These are phyloP conservation scores for Mycena sanguinolenta DNA, from an alignment of 768 basidiomycete genomes.

Conservation along the genomic window DNA sequence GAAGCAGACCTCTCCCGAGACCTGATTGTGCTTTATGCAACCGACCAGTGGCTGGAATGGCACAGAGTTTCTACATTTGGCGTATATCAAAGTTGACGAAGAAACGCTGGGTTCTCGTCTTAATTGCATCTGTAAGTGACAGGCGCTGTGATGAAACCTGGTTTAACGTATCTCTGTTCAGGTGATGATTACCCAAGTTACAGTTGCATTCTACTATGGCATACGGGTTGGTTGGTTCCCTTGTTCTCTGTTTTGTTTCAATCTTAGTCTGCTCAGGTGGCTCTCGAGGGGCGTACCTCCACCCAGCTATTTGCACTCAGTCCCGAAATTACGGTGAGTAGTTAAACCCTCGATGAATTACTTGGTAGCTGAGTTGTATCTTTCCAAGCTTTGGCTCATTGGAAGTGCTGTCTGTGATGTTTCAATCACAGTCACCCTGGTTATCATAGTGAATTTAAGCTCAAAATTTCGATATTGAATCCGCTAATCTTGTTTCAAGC, in stretches of 20 bases:
- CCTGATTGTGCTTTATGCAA: not conserved
- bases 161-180: constrained; percentile 14
- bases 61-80: constrained; percentile 37
- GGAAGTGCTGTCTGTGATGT: constrained; percentile 31
- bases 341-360: not conserved
- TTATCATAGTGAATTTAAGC: constrained; percentile 15
- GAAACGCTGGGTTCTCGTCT: constrained; percentile 25
- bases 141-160: not conserved
- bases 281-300: not conserved
- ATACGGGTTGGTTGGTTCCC: constrained; percentile 6
- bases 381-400: constrained; percentile 32
- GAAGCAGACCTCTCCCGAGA: not conserved
- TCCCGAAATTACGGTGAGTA: constrained; percentile 17
- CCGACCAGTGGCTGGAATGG: constrained; percentile 34
- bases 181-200: constrained; percentile 23
- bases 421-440: constrained; percentile 45
- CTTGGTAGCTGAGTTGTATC: not conserved
- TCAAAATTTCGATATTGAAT: not conserved
- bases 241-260: not conserved
- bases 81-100: constrained; percentile 34
- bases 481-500: constrained; percentile 6
- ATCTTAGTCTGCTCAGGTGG: constrained; percentile 3
- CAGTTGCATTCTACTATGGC: constrained; percentile 17
- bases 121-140: constrained; percentile 25
- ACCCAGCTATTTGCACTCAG: constrained; percentile 9